These are phyloP conservation scores for Penicillium taxi DNA, from an alignment of 495 filamentous ascomycete species.

Conservation along the genomic window DNA sequence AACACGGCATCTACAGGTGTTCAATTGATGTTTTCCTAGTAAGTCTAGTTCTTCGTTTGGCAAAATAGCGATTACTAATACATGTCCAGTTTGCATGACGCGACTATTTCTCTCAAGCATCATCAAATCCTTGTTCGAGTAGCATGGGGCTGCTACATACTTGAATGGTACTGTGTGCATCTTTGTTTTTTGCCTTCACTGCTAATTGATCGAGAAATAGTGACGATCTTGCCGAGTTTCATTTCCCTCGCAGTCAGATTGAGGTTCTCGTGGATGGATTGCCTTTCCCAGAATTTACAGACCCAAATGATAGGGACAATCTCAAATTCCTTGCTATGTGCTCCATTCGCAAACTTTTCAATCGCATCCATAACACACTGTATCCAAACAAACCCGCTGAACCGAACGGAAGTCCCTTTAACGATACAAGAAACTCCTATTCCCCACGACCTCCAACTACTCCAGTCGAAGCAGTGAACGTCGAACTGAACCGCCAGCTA, in stretches of 20 bases:
- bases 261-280: slow-evolving; percentile 11
- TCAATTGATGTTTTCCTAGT: slow-evolving; percentile 11
- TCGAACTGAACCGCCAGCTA: slow-evolving; percentile 13
- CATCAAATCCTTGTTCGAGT: slow-evolving; percentile 8
- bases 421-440: neutral
- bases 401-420: slow-evolving; percentile 1
- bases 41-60: neutral
- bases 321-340: slow-evolving; percentile 17
- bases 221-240: slow-evolving; percentile 17
- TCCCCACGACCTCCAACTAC: slow-evolving; percentile 6
- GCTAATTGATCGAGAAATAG: neutral
- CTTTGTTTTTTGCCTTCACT: too few relatives aligned
- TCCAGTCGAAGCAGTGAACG: slow-evolving; percentile 10
- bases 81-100: slow-evolving; percentile 7
- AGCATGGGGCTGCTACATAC: slow-evolving; percentile 15
- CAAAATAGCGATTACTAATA: neutral
- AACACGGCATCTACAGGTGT: slow-evolving; percentile 7
- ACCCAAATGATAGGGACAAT: slow-evolving; percentile 2
- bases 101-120: slow-evolving; percentile 1
- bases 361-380: slow-evolving; percentile 13
- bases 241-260: slow-evolving; percentile 14
- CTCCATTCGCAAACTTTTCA: slow-evolving; percentile 15
- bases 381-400: slow-evolving; percentile 6
- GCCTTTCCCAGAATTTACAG: slow-evolving; percentile 9
- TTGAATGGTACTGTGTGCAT: slow-evolving; percentile 20